Evolutionary conservation across 495 filamentous ascomycete species (phyloP).

Genomic region (Aspergillus bridgeri): DNA sequence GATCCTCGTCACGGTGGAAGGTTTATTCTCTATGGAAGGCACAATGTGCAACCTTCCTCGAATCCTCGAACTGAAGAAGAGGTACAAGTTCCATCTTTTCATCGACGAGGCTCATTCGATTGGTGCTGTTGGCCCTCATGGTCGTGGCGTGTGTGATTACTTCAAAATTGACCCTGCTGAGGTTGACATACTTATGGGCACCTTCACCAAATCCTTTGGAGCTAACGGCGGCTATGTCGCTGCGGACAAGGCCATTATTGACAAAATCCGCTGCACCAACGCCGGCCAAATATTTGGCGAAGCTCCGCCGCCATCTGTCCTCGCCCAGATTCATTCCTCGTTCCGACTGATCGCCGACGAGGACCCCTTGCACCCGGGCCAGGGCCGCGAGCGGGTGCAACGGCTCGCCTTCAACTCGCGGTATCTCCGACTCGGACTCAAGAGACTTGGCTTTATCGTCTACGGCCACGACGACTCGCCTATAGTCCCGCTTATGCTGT

Average conservation of each 20-base stretch:
- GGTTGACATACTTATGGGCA: constrained; percentile 90
- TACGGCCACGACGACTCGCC: constrained; percentile 90
- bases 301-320: constrained; percentile 70
- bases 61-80: constrained; percentile 72
- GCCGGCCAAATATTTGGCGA: constrained; percentile 77
- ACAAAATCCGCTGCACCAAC: constrained; percentile 73
- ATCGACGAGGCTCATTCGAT: constrained; percentile 93
- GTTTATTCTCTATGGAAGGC: constrained; percentile 92
- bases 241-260: constrained; percentile 74
- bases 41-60: constrained; percentile 86
- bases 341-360: constrained; percentile 78
- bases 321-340: constrained; percentile 77
- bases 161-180: constrained; percentile 77
- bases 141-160: constrained; percentile 87
- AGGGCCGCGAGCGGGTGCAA: constrained; percentile 83
- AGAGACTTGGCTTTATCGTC: constrained; percentile 83
- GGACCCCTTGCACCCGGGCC: constrained; percentile 56
- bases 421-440: constrained; percentile 84
- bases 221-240: constrained; percentile 90
- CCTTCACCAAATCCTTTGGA: constrained; percentile 88
- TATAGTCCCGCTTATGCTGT: constrained; percentile 82
- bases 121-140: constrained; percentile 74
- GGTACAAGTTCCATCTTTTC: constrained; percentile 86
- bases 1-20: constrained; percentile 86
- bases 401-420: constrained; percentile 90